These are phyloP conservation scores for Mycena olivaceomarginata DNA, from an alignment of 768 basidiomycete genomes.

Conservation along the genomic window DNA sequence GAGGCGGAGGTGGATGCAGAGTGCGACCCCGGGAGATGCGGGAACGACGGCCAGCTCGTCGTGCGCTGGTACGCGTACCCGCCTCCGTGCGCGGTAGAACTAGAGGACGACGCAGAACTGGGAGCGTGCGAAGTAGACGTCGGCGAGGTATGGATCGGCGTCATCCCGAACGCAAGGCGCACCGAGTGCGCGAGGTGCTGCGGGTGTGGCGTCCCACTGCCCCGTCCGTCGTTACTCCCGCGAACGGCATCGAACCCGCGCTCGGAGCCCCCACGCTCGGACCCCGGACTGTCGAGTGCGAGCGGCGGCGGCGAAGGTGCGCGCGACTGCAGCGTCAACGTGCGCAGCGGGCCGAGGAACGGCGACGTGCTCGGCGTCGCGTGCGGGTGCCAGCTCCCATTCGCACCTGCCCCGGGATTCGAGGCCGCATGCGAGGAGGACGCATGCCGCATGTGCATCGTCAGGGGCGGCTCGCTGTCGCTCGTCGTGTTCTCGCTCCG, in stretches of 20 bases:
- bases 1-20: background rate
- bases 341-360: slow-evolving; percentile 86
- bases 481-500: slow-evolving; percentile 23
- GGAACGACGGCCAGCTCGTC: slow-evolving; percentile 54
- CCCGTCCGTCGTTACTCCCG: slow-evolving; percentile 35
- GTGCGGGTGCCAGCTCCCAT: slow-evolving; percentile 49
- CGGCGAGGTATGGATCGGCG: slow-evolving; percentile 74
- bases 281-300: slow-evolving; percentile 65
- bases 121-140: slow-evolving; percentile 27
- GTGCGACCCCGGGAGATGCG: slow-evolving; percentile 35
- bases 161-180: slow-evolving; percentile 94
- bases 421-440: no score
- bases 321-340: slow-evolving; percentile 84
- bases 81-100: slow-evolving; percentile 23
- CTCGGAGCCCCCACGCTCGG: no score
- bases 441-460: slow-evolving; percentile 3
- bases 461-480: slow-evolving; percentile 37
- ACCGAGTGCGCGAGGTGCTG: slow-evolving; percentile 90
- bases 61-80: slow-evolving; percentile 62
- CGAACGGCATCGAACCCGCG: no score
- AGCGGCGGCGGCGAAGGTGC: slow-evolving; percentile 84
- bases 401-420: background rate
- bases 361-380: slow-evolving; percentile 86
- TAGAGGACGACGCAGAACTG: slow-evolving; percentile 45
- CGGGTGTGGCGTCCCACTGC: slow-evolving; percentile 63